phyloP scores from a whole-genome alignment of 2,329 filamentous ascomycete species.

The Talaromyces sp. region DNA sequence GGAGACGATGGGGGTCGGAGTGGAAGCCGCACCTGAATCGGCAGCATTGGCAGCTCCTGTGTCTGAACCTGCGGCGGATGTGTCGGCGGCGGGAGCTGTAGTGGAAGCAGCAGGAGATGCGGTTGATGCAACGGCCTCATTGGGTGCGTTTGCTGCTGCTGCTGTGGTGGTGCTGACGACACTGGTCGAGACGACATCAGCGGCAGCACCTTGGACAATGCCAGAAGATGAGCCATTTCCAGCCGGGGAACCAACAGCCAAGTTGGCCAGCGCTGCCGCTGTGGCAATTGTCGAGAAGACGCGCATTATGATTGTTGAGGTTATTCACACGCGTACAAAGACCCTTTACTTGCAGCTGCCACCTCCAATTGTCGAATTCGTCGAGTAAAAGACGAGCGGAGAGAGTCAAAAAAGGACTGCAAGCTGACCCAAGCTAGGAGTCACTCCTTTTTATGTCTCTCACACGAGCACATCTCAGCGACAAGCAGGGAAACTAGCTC shows the following conservation, averaged over 20 bases:
- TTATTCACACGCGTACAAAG: conserved; percentile 9
- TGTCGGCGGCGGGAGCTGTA: not conserved
- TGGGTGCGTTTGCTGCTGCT: conserved; percentile 10
- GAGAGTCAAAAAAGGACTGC: not conserved
- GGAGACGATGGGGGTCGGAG: not conserved
- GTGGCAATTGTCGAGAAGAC: conserved; percentile 19
- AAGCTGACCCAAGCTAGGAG: conserved; percentile 6
- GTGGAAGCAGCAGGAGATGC: conserved; percentile 1
- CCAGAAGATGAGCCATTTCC: conserved; percentile 9
- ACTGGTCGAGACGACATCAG: conserved; percentile 3
- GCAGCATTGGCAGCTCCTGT: not conserved
- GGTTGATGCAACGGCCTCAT: conserved; percentile 7
- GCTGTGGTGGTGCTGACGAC: not conserved
- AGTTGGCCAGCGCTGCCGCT: conserved; percentile 16
- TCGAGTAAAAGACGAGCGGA: conserved; percentile 16
- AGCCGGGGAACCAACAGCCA: conserved; percentile 18
- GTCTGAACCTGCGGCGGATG: not conserved
- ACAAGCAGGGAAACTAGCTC: conserved; percentile 4
- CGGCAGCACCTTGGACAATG: conserved; percentile 13
- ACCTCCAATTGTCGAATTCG: conserved; percentile 17
- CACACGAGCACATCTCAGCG: not conserved
- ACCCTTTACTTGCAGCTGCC: conserved; percentile 9
- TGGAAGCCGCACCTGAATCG: conserved; percentile 2
- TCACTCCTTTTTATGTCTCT: conserved; percentile 9
- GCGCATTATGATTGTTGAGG: conserved; percentile 17